A percentile compares a stretch with the other conserved stretches of the same genome.
These are phyloP conservation scores for Lasiodiplodia theobromae DNA, from an alignment of 2,329 filamentous ascomycete genomes.

Conservation along the genomic window DNA sequence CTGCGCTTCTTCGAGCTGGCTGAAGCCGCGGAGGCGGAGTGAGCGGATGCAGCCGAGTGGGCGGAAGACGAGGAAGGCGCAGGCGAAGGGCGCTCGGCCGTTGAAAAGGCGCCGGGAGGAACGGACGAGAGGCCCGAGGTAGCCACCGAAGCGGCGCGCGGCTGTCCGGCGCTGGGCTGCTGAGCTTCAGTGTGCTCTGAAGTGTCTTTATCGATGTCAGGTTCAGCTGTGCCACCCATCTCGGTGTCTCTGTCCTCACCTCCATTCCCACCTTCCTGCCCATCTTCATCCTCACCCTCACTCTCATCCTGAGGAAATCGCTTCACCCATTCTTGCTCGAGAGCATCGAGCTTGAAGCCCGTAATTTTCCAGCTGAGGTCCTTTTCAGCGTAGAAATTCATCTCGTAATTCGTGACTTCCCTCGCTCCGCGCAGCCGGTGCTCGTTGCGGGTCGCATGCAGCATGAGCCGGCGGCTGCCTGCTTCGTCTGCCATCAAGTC, in stretches of 20 bases:
- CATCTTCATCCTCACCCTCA: not conserved
- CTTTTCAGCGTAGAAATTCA: not conserved
- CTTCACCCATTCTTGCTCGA: not conserved
- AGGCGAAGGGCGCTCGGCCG: no score
- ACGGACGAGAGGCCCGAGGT: not conserved
- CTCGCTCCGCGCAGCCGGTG: not conserved
- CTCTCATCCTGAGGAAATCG: not conserved
- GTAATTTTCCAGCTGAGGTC: not conserved
- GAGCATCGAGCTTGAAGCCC: not conserved
- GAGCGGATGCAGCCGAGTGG: no score
- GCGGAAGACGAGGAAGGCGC: no score
- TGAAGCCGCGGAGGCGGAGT: no score
- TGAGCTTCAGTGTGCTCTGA: not conserved
- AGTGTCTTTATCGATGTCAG: not conserved
- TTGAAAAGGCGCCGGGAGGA: no score
- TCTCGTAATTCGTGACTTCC: not conserved
- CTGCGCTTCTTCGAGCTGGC: no score
- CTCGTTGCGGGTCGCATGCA: not conserved
- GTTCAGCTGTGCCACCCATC: not conserved
- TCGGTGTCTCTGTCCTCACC: not conserved
- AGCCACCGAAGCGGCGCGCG: not conserved
- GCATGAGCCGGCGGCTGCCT: not conserved
- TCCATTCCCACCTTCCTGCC: not conserved
- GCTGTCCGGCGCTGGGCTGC: no score
- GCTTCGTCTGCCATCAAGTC: not conserved